Evolutionary conservation across 331 rosid species (phyloP).

Genomic region (Saraca asoca): DNA sequence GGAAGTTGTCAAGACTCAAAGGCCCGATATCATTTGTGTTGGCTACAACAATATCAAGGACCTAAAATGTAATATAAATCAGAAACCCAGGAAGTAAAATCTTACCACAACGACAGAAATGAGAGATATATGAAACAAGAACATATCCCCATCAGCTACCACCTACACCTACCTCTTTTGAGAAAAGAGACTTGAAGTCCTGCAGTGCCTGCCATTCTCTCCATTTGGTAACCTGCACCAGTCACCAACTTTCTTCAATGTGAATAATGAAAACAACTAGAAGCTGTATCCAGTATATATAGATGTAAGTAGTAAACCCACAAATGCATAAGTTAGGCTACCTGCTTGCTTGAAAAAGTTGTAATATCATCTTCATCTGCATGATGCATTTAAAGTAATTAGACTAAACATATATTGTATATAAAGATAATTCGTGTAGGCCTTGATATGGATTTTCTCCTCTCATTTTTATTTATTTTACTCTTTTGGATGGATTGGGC

Average conservation of each 20-base stretch:
- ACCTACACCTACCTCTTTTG: slow-evolving; percentile 70
- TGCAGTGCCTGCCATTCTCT: slow-evolving; percentile 61
- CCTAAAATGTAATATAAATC: slow-evolving; percentile 53
- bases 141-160: slow-evolving; percentile 18
- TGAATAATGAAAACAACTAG: slow-evolving; percentile 13
- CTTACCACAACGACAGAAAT: slow-evolving; percentile 29
- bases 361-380: slow-evolving; percentile 61
- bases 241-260: slow-evolving; percentile 21
- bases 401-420: slow-evolving; percentile 19
- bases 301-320: slow-evolving; percentile 20
- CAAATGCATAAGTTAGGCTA: slow-evolving; percentile 36
- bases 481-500: not conserved
- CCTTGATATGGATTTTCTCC: not conserved
- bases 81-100: slow-evolving; percentile 39
- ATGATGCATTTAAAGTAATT: slow-evolving; percentile 39
- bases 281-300: slow-evolving; percentile 16
- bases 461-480: not conserved
- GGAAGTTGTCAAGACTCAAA: slow-evolving; percentile 61
- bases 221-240: slow-evolving; percentile 54
- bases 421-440: slow-evolving; percentile 4
- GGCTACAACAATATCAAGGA: slow-evolving; percentile 68
- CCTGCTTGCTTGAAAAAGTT: slow-evolving; percentile 54
- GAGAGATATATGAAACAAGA: slow-evolving; percentile 21
- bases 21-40: slow-evolving; percentile 71
- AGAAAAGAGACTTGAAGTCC: slow-evolving; percentile 61